phyloP scores from a whole-genome alignment of 129 eudicot genomes.

The Oenanthe sinensis region DNA sequence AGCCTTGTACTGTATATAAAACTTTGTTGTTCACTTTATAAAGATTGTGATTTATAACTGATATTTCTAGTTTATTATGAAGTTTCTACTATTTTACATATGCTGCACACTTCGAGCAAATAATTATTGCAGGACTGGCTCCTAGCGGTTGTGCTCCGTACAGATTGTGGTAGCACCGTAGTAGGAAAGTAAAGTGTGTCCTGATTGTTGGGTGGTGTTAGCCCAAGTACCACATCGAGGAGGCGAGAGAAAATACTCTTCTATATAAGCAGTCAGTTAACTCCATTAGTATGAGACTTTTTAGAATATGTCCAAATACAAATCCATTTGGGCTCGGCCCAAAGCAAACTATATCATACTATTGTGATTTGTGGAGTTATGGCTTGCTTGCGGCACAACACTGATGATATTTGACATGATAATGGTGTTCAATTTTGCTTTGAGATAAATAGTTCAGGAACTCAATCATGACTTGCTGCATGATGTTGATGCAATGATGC shows the following conservation, averaged over 20 bases:
- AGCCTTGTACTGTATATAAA: not conserved
- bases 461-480: slow-evolving; percentile 43
- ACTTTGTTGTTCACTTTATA: not conserved
- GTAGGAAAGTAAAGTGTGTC: slow-evolving; percentile 58
- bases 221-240: too few relatives aligned
- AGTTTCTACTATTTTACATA: not conserved
- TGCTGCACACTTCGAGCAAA: slow-evolving; percentile 54
- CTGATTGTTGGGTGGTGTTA: too few relatives aligned
- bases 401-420: slow-evolving; percentile 65
- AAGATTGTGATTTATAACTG: not conserved
- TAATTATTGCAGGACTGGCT: slow-evolving; percentile 83
- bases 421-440: slow-evolving; percentile 73
- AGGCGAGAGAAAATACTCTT: too few relatives aligned
- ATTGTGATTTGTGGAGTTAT: too few relatives aligned
- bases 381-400: too few relatives aligned
- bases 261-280: too few relatives aligned
- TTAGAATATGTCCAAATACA: too few relatives aligned
- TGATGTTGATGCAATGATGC: too few relatives aligned
- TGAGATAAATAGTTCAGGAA: slow-evolving; percentile 64
- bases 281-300: too few relatives aligned
- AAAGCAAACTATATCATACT: too few relatives aligned
- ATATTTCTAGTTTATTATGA: not conserved
- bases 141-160: slow-evolving; percentile 87
- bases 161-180: slow-evolving; percentile 55
- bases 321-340: too few relatives aligned